These are phyloP conservation scores for Tetradesmus lagerheimii DNA, from an alignment of 139 green algal genomes.

Conservation along the genomic window DNA sequence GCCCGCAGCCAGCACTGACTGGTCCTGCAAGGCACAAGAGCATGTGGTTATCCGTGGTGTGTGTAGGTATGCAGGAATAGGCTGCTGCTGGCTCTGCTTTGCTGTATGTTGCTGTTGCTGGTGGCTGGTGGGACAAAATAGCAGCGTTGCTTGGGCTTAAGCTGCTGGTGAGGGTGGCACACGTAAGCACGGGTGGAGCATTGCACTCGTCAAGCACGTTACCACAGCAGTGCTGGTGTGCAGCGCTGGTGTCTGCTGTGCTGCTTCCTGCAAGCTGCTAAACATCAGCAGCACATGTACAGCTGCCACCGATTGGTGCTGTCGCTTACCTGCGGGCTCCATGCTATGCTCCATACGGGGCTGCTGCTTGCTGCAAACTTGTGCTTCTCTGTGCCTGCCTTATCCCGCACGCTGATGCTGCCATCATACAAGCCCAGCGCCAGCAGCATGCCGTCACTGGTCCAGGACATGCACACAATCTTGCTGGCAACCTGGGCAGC, in stretches of 20 bases:
- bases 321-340: constrained; percentile 63
- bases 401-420: constrained; percentile 79
- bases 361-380: constrained; percentile 66
- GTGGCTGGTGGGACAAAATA: neutral
- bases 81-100: neutral
- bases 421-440: constrained; percentile 85
- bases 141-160: neutral
- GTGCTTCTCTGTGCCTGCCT: constrained; percentile 76
- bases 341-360: constrained; percentile 82
- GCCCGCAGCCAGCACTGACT: constrained; percentile 67
- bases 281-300: no score
- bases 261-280: no score
- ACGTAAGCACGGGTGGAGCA: no score
- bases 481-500: constrained; percentile 65
- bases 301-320: no score
- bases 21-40: constrained; percentile 37
- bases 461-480: constrained; percentile 81
- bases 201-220: no score
- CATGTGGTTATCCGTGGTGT: neutral
- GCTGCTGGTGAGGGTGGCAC: no score
- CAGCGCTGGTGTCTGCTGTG: no score
- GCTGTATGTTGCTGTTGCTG: neutral
- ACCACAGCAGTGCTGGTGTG: no score
- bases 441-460: constrained; percentile 79
- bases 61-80: neutral